Evolutionary conservation across 2,329 filamentous ascomycete genomes (phyloP).

Genomic region (Sporothrix brasiliensis): DNA sequence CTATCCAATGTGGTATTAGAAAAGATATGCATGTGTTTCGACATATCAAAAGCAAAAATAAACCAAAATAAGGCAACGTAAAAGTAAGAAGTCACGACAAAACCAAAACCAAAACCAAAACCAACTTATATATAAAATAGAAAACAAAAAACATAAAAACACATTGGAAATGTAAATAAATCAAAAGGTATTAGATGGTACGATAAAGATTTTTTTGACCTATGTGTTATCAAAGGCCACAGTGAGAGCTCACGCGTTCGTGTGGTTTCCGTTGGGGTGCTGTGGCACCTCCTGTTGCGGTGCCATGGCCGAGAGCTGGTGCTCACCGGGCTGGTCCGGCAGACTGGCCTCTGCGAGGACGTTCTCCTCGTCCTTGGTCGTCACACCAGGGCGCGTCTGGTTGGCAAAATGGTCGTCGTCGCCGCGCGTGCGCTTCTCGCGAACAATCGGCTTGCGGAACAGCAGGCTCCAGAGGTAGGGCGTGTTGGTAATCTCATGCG

Average conservation of each 20-base stretch:
- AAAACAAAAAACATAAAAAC: neutral
- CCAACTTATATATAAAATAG: neutral
- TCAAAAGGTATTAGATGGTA: neutral
- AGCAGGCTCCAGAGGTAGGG: slow-evolving; percentile 36
- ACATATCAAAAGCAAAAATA: neutral
- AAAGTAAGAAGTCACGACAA: neutral
- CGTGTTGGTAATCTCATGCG: slow-evolving; percentile 35
- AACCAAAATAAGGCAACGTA: neutral
- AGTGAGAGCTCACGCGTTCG: neutral
- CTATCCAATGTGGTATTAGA: slow-evolving; percentile 17
- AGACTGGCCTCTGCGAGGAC: neutral
- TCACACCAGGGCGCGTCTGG: neutral
- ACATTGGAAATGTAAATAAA: neutral
- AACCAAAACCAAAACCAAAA: neutral
- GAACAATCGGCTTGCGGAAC: slow-evolving; percentile 25
- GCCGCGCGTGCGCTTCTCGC: slow-evolving; percentile 18
- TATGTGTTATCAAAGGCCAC: neutral
- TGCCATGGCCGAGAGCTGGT: neutral
- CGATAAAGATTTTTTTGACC: too few relatives aligned
- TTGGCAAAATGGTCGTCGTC: slow-evolving; percentile 16
- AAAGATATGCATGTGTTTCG: neutral
- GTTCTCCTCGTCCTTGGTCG: slow-evolving; percentile 28
- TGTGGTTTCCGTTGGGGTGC: neutral
- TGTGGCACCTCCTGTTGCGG: neutral
- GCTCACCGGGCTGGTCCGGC: neutral